Base-by-base conservation (phyloP, 768 basidiomycete species). In the Inosperma sp. region DNA sequence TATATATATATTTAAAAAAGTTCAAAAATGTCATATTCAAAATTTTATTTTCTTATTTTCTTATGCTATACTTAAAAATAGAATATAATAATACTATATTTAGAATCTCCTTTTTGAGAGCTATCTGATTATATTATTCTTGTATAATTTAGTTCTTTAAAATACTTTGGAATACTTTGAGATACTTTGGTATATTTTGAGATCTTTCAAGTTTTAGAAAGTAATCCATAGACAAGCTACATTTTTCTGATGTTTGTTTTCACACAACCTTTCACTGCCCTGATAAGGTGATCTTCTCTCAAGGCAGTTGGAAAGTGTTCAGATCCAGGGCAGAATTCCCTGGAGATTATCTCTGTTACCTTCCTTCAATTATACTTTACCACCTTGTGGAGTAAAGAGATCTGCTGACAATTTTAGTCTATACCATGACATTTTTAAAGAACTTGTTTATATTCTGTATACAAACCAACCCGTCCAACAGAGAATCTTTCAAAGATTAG, bases 371-470 rank as follows among this genome's bases (percentile, higher is more conserved):
- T 22, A 48, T 27, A 37, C 29, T 10, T 31, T n/a, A 19, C 13
- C 46, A 5, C 4, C 46, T 34, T 16, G 12, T 2, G 35, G 25
- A 5, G 22, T 4, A 1, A 3, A 47, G 22, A 16, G 12, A 47
- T 13, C 45, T n/a, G 8, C 45, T 4, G 30, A 47, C 45, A 7
- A 31, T 22, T 47, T 26, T 19, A 14, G 21, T 8, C n/a, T n/a
- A n/a, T 47, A 47, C n/a, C 45, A 16, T 12, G 45, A 47, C 22
- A 30, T 47, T 4, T 25, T 47, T 21, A 47, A 47, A 19, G 45
- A 47, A 35, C 21, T 47, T 14, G 45, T 35, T 8, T 47, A 31
- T 10, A 47, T 47, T 35, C 29, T 47, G n/a, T 47, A 47, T 35
- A n/a, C 17, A 17, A 19, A 21, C 4, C 16, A 21, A 19, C 13